These are phyloP conservation scores for Trametes polyzona DNA, from an alignment of 1,284 basidiomycete species.

Conservation along the genomic window DNA sequence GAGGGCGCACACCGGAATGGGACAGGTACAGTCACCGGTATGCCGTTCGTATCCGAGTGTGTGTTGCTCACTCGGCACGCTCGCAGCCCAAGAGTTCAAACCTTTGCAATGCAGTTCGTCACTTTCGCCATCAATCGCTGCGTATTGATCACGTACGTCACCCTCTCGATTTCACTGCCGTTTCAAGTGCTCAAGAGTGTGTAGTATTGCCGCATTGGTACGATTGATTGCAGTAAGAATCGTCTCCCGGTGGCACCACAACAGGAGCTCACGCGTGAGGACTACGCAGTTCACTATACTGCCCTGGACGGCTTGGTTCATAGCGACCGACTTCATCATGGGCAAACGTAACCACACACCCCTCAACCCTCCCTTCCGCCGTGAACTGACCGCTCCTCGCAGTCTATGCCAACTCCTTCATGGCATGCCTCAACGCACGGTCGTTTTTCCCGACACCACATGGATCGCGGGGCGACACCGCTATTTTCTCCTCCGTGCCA, in stretches of 20 bases:
- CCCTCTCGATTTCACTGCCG: background rate
- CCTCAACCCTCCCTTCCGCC: background rate
- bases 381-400: background rate
- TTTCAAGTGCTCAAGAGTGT: background rate
- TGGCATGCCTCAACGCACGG: constrained; percentile 25
- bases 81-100: constrained; percentile 9
- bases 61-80: background rate
- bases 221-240: constrained; percentile 14
- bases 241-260: background rate
- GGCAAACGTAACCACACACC: constrained; percentile 12
- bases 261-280: background rate
- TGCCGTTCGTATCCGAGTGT: background rate
- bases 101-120: constrained; percentile 12
- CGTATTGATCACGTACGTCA: constrained; percentile 22
- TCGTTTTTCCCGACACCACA: constrained; percentile 13
- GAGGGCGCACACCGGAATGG: constrained; percentile 15
- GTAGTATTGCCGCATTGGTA: constrained; percentile 16
- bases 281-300: constrained; percentile 15
- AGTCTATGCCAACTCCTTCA: constrained; percentile 27
- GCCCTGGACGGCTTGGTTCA: constrained; percentile 28
- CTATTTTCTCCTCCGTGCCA: constrained; percentile 23
- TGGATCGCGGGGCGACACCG: constrained; percentile 17
- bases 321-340: constrained; percentile 25
- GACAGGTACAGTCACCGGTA: constrained; percentile 2
- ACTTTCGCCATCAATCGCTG: constrained; percentile 26